Percentiles rank a stretch among this genome's conserved stretches.
These are phyloP conservation scores for Talaromyces proteolyticus DNA, from an alignment of 495 filamentous ascomycete species.

Conservation along the genomic window DNA sequence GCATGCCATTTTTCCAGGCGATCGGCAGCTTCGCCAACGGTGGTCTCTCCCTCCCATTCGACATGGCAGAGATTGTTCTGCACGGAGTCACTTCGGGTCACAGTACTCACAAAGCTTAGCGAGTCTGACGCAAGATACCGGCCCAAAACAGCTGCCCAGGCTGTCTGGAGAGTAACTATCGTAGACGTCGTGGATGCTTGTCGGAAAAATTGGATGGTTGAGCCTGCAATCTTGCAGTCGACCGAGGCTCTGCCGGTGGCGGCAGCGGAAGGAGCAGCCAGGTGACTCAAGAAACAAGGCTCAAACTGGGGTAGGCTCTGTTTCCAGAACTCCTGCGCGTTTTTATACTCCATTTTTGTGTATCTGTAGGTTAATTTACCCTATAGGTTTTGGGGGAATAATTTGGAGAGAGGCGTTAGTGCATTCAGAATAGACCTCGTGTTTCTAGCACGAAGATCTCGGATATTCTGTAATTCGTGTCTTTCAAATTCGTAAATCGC, in stretches of 20 bases:
- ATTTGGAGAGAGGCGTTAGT: no score
- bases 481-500: no score
- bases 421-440: no score
- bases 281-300: not conserved
- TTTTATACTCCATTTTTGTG: no score
- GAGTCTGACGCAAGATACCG: constrained; percentile 25
- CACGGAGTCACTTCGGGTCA: not conserved
- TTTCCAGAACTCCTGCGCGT: not conserved
- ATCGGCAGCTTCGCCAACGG: not conserved
- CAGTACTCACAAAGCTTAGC: constrained; percentile 21
- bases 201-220: not conserved
- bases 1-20: not conserved
- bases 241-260: not conserved
- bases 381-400: no score
- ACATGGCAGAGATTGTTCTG: not conserved
- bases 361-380: no score
- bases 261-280: not conserved
- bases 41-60: not conserved
- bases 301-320: not conserved
- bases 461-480: no score
- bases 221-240: not conserved
- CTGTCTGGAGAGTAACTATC: constrained; percentile 15
- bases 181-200: not conserved
- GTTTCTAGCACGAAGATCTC: no score
- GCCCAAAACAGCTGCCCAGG: constrained; percentile 29